Base-by-base conservation (phyloP, 345 rosid species). In the Lumnitzera littorea region DNA sequence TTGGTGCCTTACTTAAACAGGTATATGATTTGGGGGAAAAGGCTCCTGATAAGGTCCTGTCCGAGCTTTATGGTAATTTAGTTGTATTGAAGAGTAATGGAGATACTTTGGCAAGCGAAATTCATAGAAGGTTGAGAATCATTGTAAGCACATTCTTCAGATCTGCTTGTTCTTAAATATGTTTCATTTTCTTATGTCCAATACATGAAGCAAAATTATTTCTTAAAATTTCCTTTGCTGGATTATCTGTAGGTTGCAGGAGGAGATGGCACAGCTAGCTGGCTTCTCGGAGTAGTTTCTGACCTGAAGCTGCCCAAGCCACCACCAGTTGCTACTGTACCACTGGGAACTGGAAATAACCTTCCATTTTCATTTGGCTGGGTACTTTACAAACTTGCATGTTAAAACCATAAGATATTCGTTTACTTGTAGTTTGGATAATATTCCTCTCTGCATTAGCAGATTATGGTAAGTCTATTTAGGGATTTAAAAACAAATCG, bases 311-410 rank as follows among this genome's bases (percentile, higher is more conserved):
- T 86, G 47, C 86, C 87, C 53, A 72, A 62, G 15, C 81, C 89
- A 47, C 89, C 87, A 25, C 86, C 94, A 3, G 65, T 84, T 54
- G 89, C 87, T 36, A 86, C 87, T 7, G 84, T 86, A 15, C 94
- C 94, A 3, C 25, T 86, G 50, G 89, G 94, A 73, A 86, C 94
- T 17, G 89, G 94, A 63, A 86, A 86, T 70, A 86, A 86, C 63
- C 82, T 86, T 17, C 89, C 85, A 3, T 86, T 81, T 67, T 71
- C 94, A 62, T 86, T 86, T 80, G 94, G 94, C 52, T 86, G 94
- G 89, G 89, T 86, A 76, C 14, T 76, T 12, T 62, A 11, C 55
- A 20, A 41, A 16, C 23, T n/a, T 11, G 23, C 52, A 52, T 47
- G 13, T 54, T 63, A 36, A 48, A 67, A 17, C 43, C 20, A 58